phyloP scores from a whole-genome alignment of 2,329 filamentous ascomycete species.

The Cladosporium halotolerans region DNA sequence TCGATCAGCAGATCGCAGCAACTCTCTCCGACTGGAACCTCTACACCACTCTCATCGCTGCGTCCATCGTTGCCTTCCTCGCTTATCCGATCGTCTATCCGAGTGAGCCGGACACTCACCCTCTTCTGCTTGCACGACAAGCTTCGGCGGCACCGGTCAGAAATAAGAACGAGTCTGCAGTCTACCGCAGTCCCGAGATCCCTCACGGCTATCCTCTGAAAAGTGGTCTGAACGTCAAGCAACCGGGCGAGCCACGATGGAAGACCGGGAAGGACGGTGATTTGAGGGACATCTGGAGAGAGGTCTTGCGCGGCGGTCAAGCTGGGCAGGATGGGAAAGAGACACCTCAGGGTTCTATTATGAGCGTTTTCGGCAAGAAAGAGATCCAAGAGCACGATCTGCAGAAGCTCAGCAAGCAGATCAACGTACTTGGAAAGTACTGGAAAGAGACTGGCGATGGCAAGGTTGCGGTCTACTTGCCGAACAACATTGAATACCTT shows the following conservation, averaged over 20 bases:
- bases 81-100: conserved; percentile 64
- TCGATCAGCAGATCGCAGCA: conserved; percentile 65
- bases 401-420: conserved; percentile 74
- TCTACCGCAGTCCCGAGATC: conserved; percentile 76
- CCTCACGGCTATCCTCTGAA: conserved; percentile 80
- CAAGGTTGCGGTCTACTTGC: conserved; percentile 81
- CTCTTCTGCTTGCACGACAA: conserved; percentile 82
- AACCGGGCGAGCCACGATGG: conserved; percentile 75
- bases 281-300: conserved; percentile 84
- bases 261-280: conserved; percentile 78
- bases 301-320: conserved; percentile 40
- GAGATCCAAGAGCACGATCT: conserved; percentile 63
- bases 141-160: conserved; percentile 71
- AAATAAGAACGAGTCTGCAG: conserved; percentile 75
- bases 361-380: conserved; percentile 73
- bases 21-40: conserved; percentile 75
- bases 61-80: conserved; percentile 60
- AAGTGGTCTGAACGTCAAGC: conserved; percentile 73
- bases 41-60: conserved; percentile 67
- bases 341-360: conserved; percentile 61
- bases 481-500: conserved; percentile 87
- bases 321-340: conserved; percentile 56
- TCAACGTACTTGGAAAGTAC: conserved; percentile 77
- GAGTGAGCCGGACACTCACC: conserved; percentile 83
- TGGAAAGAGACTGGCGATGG: conserved; percentile 57